These are phyloP conservation scores for Angophora floribunda DNA, from an alignment of 345 rosid genomes.

Conservation along the genomic window DNA sequence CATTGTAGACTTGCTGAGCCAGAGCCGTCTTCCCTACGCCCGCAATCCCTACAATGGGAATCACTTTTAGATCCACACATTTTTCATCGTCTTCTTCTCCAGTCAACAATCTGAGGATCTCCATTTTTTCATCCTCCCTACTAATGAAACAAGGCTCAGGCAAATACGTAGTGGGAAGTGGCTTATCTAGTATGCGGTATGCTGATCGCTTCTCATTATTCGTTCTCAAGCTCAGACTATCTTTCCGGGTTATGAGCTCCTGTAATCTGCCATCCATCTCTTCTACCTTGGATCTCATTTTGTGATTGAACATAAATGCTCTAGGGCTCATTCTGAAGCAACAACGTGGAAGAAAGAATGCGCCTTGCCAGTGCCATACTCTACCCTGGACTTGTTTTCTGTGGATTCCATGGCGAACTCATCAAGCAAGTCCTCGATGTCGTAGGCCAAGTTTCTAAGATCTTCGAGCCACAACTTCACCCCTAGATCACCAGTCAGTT, in stretches of 20 bases:
- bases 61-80: neutral
- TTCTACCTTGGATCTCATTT: neutral
- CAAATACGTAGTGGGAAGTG: neutral
- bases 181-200: neutral
- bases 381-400: neutral
- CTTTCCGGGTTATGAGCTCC: neutral
- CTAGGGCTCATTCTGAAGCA: neutral
- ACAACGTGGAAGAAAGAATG: neutral
- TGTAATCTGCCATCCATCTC: neutral
- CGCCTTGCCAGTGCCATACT: neutral
- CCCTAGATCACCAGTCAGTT: neutral
- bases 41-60: neutral
- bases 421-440: neutral
- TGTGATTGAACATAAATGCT: neutral
- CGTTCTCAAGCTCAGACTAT: neutral
- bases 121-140: neutral
- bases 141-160: neutral
- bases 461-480: neutral
- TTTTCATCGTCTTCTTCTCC: neutral
- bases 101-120: neutral
- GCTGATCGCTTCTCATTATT: neutral
- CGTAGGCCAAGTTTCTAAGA: neutral
- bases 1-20: neutral
- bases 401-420: neutral
- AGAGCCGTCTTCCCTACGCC: rapidly evolving